These are phyloP conservation scores for Colletotrichum nymphaeae DNA, from an alignment of 2,329 filamentous ascomycete genomes.

Conservation along the genomic window DNA sequence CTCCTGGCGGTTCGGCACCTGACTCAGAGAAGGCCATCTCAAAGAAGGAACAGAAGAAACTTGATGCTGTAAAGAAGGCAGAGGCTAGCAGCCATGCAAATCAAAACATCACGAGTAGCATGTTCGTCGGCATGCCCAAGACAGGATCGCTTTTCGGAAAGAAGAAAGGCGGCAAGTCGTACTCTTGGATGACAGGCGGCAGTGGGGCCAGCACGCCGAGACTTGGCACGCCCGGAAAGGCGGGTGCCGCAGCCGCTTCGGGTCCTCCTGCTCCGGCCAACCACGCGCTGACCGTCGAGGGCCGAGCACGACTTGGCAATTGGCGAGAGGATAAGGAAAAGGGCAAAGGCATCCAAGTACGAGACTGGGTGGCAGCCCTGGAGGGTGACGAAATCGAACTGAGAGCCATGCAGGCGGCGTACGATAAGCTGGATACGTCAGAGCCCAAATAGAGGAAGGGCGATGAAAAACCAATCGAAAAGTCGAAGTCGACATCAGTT, in stretches of 20 bases:
- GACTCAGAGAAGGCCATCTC: constrained; percentile 77
- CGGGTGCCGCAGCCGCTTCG: constrained; percentile 46
- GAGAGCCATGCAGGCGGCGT: constrained; percentile 70
- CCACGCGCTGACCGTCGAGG: constrained; percentile 64
- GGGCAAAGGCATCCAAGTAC: constrained; percentile 83
- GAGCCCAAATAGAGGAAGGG: constrained; percentile 48
- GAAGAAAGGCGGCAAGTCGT: constrained; percentile 74
- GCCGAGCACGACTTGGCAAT: constrained; percentile 74
- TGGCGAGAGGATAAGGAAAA: constrained; percentile 84
- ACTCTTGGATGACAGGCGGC: constrained; percentile 78
- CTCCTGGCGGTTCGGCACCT: constrained; percentile 71
- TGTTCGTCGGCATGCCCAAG: constrained; percentile 75
- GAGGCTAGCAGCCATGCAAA: constrained; percentile 84
- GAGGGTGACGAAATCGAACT: constrained; percentile 81
- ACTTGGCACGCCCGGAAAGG: constrained; percentile 49
- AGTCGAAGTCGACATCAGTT: constrained; percentile 7
- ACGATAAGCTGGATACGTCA: constrained; percentile 63
- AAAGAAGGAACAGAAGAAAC: constrained; percentile 88
- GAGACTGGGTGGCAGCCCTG: constrained; percentile 83
- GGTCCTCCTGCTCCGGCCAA: constrained; percentile 45
- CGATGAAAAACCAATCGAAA: not conserved
- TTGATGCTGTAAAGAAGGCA: constrained; percentile 78
- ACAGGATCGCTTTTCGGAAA: constrained; percentile 67
- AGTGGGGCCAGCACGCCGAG: constrained; percentile 66
- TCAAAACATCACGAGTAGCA: constrained; percentile 84